Conservation (phyloP, 169 alveolate species). For the Eimeria maxima region DNA sequence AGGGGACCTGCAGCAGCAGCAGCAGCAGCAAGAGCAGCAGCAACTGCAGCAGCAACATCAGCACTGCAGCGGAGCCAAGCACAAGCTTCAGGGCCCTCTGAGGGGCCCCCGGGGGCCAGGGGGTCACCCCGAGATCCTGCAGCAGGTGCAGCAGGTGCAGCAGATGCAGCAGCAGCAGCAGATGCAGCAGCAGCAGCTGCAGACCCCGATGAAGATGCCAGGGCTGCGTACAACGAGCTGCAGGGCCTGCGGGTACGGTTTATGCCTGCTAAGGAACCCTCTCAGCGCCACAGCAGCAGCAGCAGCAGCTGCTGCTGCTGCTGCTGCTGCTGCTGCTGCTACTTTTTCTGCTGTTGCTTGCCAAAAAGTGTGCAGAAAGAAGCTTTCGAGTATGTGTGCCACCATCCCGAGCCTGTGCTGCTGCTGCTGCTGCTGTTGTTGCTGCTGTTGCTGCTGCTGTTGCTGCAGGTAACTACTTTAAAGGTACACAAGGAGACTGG, state of each 20-base stretch:
- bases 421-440: slow-evolving; percentile 18
- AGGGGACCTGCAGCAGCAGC: slow-evolving; percentile 65
- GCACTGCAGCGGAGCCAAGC: background rate
- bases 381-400: background rate
- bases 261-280: background rate
- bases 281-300: background rate
- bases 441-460: slow-evolving; percentile 42
- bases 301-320: slow-evolving; percentile 54
- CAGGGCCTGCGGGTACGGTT: slow-evolving; percentile 21
- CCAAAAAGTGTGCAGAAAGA: background rate
- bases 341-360: background rate
- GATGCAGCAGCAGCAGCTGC: slow-evolving; percentile 24
- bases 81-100: background rate
- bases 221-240: slow-evolving; percentile 49
- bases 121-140: background rate
- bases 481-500: slow-evolving; percentile 49
- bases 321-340: slow-evolving; percentile 58
- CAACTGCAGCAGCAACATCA: background rate
- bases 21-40: slow-evolving; percentile 43
- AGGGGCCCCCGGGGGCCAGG: background rate
- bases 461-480: slow-evolving; percentile 23
- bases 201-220: slow-evolving; percentile 2
- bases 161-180: no score
- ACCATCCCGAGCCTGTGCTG: background rate
- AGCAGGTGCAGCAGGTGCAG: slow-evolving; percentile 40